These are phyloP conservation scores for Artemisia argyi DNA, from an alignment of 129 eudicot species.

Conservation along the genomic window DNA sequence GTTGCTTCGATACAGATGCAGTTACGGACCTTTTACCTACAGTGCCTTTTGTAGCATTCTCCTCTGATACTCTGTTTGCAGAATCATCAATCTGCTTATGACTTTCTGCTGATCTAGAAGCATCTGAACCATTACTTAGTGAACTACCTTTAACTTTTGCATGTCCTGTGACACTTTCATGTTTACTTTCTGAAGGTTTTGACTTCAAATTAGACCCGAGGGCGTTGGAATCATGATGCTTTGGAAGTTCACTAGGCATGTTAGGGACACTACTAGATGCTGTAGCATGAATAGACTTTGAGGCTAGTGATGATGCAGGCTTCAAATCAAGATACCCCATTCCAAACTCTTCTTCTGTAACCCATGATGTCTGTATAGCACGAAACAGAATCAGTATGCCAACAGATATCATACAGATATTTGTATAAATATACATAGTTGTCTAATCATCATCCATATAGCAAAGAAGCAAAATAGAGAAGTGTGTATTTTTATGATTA, in stretches of 20 bases:
- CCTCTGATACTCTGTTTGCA: constrained; percentile 43
- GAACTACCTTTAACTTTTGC: constrained; percentile 47
- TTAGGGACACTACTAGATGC: constrained; percentile 30
- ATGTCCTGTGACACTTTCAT: constrained; percentile 27
- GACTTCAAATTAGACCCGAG: constrained; percentile 41
- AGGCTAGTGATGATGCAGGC: constrained; percentile 54
- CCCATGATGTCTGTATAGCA: constrained; percentile 85
- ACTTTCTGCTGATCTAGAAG: constrained; percentile 50
- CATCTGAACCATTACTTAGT: constrained; percentile 52
- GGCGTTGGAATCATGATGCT: constrained; percentile 47
- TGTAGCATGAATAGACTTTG: constrained; percentile 47
- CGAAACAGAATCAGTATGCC: constrained; percentile 19
- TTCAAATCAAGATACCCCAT: constrained; percentile 93
- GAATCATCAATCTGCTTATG: constrained; percentile 64
- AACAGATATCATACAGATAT: background rate
- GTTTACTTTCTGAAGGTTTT: constrained; percentile 57
- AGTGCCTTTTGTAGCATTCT: constrained; percentile 53
- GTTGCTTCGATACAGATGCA: constrained; percentile 67
- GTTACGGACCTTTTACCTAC: constrained; percentile 54
- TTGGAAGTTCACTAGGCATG: constrained; percentile 44
- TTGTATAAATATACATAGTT: background rate
- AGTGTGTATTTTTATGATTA: background rate
- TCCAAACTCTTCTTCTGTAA: constrained; percentile 97
- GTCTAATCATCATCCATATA: background rate
- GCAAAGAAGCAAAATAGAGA: background rate